Evolutionary conservation across 2,329 filamentous ascomycete genomes (phyloP), one percentile per base, ranked within the genome.

Genomic region (Fusarium sp.): DNA sequence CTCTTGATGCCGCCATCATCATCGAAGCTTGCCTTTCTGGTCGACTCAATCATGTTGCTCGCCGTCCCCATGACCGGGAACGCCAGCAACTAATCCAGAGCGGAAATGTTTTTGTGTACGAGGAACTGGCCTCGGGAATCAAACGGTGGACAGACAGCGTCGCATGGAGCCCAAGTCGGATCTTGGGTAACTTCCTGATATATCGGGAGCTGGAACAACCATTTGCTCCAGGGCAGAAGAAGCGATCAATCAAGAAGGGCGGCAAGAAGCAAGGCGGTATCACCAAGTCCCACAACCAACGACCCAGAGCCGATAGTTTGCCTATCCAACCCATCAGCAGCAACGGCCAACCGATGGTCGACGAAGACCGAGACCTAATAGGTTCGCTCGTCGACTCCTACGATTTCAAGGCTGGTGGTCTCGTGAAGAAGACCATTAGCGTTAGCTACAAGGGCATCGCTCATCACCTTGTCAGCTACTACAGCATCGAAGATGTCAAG

Each of bases 111-210:
- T 96, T 97, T 81, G 93, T 97, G 71, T 98, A 97, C 79, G 94
- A 97, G 76, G 94, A 97, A 79, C 91, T 93, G 66, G 91, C 93
- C 0, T 97, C 94, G 0, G 94, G 94, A 8, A 97, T 97, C 82
- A 97, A 97, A 82, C 87, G 95, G 59, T 98, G 95, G 95, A 97
- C 94, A 0, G 95, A 98, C 73, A 94, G 95, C 16, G 89, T 95
- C 14, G 91, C 91, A 9, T 98, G 95, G 95, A 97, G 93, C 73
- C 95, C 95, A 0, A 97, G 91, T 79, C 90, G 92, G 18, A 95
- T 97, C 50, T 84, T 95, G 50, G 91, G 91, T 63, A 96, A 96
- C 77, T 97, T 94, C 74, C 86, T 97, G 45, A 88, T 97, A 72
- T 97, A 97, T 76, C 90, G 94, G 30, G 93, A 97, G 78, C 86